Conservation (phyloP, 257 asterid genomes). For the Solanum raphanifolium region DNA sequence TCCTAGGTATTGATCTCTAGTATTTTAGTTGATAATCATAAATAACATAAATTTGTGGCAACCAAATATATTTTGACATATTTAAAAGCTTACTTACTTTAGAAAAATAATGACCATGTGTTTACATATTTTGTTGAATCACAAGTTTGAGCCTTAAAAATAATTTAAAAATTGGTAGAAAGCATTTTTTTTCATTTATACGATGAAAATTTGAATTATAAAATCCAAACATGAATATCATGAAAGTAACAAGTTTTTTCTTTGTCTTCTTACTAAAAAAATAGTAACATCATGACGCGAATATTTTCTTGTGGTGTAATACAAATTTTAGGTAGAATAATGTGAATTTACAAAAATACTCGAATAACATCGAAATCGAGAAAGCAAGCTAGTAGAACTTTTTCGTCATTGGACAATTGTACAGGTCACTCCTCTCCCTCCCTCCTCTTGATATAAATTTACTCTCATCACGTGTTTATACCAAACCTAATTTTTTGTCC, state of each 20-base stretch:
- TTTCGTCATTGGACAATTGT: not conserved
- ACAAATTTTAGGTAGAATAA: not conserved
- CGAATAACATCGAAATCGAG: not conserved
- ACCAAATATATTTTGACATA: not conserved
- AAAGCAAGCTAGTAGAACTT: slow-evolving; percentile 32
- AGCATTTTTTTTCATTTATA: not conserved
- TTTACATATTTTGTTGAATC: not conserved
- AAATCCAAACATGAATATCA: not conserved
- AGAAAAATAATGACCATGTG: not conserved
- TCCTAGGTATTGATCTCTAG: not conserved
- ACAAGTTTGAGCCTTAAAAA: not conserved
- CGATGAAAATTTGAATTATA: not conserved
- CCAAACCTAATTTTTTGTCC: not conserved
- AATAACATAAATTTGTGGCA: not conserved
- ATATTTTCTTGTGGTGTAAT: not conserved
- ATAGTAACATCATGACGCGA: not conserved
- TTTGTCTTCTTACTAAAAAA: not conserved
- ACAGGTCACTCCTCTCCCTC: not conserved
- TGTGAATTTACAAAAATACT: not conserved
- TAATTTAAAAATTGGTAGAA: not conserved
- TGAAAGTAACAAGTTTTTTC: not conserved
- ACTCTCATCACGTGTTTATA: not conserved
- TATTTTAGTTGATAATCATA: not conserved
- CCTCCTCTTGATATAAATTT: not conserved
- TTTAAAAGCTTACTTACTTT: not conserved